A percentile compares a stretch with the other conserved stretches of the same genome.
These are phyloP conservation scores for Vigna mungo DNA, from an alignment of 306 rosid genomes.

Conservation along the genomic window DNA sequence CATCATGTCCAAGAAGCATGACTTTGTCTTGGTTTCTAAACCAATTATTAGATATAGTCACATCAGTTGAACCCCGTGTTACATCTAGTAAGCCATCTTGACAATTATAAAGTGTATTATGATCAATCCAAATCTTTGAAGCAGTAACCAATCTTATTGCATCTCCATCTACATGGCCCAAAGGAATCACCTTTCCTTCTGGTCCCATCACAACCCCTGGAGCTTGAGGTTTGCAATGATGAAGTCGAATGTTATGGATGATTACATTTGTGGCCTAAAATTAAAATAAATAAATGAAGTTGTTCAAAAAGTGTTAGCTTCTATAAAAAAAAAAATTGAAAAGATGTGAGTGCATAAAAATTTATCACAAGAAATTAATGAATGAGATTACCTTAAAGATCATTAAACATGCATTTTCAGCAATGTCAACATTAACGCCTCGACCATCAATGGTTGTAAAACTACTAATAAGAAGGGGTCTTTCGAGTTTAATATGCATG, in stretches of 20 bases:
- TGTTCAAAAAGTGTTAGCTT: too few species aligned
- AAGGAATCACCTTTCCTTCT: not conserved
- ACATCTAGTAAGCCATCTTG: too few species aligned
- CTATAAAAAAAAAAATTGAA: too few species aligned
- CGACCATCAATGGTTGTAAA: not conserved
- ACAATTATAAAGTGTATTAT: too few species aligned
- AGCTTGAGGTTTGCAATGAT: not conserved
- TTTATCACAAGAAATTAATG: too few species aligned
- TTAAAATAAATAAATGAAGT: not conserved
- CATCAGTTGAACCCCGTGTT: not conserved
- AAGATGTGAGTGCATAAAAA: too few species aligned
- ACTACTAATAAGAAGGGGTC: conserved; percentile 11
- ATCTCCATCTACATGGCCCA: not conserved
- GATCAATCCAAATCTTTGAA: too few species aligned
- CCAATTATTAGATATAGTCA: not conserved
- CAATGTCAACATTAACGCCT: not conserved
- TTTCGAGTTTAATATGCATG: not conserved
- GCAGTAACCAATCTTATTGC: not conserved
- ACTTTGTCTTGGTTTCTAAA: not conserved
- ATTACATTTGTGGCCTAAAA: not conserved
- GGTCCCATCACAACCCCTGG: not conserved
- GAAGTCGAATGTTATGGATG: not conserved
- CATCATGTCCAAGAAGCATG: not conserved
- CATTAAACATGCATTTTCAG: not conserved
- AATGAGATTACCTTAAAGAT: not conserved